Base-by-base conservation (phyloP, 805 yeast species). In the Cyberlindnera euphorbiae region DNA sequence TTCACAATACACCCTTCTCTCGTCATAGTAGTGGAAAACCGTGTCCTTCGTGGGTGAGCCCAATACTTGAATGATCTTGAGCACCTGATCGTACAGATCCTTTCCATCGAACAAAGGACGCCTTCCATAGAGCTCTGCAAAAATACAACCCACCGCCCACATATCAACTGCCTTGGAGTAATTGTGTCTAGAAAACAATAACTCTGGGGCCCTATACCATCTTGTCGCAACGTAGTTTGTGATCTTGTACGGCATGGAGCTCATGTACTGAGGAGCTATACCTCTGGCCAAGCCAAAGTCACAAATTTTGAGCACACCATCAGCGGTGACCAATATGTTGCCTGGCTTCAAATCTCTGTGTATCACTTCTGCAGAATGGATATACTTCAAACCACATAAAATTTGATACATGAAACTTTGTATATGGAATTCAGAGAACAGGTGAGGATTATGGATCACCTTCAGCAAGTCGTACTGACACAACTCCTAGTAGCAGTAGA, bases 141-240 rank as follows among this genome's bases (percentile, higher is more conserved):
- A 60, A 8, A 89, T 87, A 53, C 97, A 89, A 1, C 97, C 97
- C 8, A 81, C 76, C 0, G 96, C 88, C 97, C 97, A 89, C 66
- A 89, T 67, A 57, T 89, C 97, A 31, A 89, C 82, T 3, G 75
- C 68, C 39, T 82, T 82, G 4, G 77, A 71, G 53, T 86, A 86
- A 13, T 48, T 52, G 34, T 67, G 70, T 38, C 72, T 67, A 9
- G 83, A 71, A 23, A 88, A 59, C 29, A 89, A 74, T 32, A 89
- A 66, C 52, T 89, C 97, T 0, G 97, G 97, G 0, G 97, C 96
- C 30, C 97, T 67, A 53, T 89, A 89, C 96, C 96, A 89, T 39
- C 97, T 64, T 0, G 97, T 89, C 0, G 96, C 96, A 17, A 89
- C 96, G 54, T 89, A 89, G 48, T 77, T 80, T 9, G 95, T 84